Evolutionary conservation across 805 yeast genomes (phyloP), one percentile per base, ranked within the genome.

Genomic region (Ogataea corticis): DNA sequence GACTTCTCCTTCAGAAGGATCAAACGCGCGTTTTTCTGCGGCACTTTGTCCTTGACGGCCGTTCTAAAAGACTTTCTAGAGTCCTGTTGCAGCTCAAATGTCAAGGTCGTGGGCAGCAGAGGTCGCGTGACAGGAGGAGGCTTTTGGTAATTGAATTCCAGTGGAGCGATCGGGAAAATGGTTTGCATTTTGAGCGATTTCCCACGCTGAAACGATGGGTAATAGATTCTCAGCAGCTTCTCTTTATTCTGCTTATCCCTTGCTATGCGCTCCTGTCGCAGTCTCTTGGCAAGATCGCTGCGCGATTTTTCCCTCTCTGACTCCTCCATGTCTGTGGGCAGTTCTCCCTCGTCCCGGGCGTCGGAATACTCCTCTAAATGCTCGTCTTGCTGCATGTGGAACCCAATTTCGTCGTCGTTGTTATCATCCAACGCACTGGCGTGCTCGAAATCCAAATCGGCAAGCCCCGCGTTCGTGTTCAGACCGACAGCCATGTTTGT

Each of bases 41-140:
- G 5, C 7, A 33, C 30, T n/a, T 52, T 52, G 12, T 45, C 55
- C 37, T 58, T 58, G 17, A 33, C 27, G 1, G 56, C 34, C 49
- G 52, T 67, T 54, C 69, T 73, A 63, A 85, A 83, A 10, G 70
- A 54, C 49, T 75, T 76, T 37, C 78, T 65, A 43, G 81, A 77
- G 59, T 87, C 96, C 6, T 74, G 59, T 29, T 78, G 87, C 0
- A 82, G 72, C 48, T 87, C 92, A 18, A 87, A 69, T 3, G 70
- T 63, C 18, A 81, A 54, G 44, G 81, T 77, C 7, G 80, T 71
- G 0, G 96, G 94, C 1, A 81, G 63, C 29, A 82, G 58, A 2
- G 83, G 79, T 46, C 68, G 70, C 11, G 59, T 52, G 16, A 61
- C 58, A 6, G 63, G 63, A 3, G 73, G 63, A 1, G 88, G 85